Evolutionary conservation across 2,329 filamentous ascomycete species (phyloP), one percentile per base, ranked within the genome.

Genomic region (Rutstroemia sp.): DNA sequence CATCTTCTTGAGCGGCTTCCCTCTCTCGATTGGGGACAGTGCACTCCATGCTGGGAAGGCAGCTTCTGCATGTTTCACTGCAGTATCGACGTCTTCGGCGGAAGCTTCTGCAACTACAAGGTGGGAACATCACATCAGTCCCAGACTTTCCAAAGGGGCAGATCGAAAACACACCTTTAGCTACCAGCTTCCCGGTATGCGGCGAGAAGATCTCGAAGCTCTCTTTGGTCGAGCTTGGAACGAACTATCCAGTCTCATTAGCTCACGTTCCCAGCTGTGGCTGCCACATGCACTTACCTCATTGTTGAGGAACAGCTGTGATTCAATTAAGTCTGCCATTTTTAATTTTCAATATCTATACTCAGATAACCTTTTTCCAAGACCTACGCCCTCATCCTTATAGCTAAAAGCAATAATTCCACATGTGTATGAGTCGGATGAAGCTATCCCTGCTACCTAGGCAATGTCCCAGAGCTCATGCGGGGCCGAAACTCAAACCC

Each of bases 41-140:
- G 69, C 71, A 0, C 73, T 71, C 77, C 77, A 80, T 19, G 69
- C 69, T 5, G 73, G 73, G 51, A 75, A 74, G 8, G 76, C 75
- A 0, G 70, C 68, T 57, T 72, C 71, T 21, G 76, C 76, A 5
- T 72, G 71, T 5, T 70, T 69, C 5, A 78, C 73, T 17, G 76
- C 75, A 1, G 61, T 61, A 56, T 77, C 71, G 56, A 73, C 67
- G 59, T 78, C 75, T 19, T 70, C 64, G 42, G 67, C 66, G 16
- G 69, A 73, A 4, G 78, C 78, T 63, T 78, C 73, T 57, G 73
- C 69, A 44, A 78, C 74, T 73, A 17, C 2, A 45, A 48, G 38
- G 37, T 17, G 25, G 19, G 23, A n/a, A 23, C 12, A 25, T 12
- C 3, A 14, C 1, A 17, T 19, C 21, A 19, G 41, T 4, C 21